Evolutionary conservation across 768 basidiomycete genomes (phyloP).

Genomic region (Lyophyllum decastes): DNA sequence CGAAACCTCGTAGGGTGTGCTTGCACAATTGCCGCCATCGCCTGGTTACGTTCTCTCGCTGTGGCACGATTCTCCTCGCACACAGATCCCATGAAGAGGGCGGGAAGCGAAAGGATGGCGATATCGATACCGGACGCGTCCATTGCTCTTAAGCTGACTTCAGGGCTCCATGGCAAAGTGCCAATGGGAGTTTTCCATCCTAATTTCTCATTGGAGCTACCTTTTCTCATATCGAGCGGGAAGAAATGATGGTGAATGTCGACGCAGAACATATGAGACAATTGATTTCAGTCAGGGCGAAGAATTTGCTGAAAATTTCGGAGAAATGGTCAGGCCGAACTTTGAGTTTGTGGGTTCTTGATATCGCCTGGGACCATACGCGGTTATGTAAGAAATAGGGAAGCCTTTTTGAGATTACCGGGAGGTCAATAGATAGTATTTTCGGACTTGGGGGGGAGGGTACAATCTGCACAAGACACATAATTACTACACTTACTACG

Average conservation of each 20-base stretch:
- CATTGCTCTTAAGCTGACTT: constrained; percentile 64
- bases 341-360: neutral
- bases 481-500: neutral
- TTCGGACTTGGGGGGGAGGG: neutral
- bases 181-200: constrained; percentile 67
- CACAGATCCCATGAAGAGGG: constrained; percentile 42
- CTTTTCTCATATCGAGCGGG: constrained; percentile 51
- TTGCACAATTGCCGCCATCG: constrained; percentile 47
- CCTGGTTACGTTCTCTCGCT: constrained; percentile 49
- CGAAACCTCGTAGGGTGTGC: constrained; percentile 59
- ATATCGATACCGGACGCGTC: constrained; percentile 55
- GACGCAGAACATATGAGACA: constrained; percentile 32
- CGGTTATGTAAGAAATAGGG: constrained; percentile 1
- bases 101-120: constrained; percentile 69
- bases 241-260: constrained; percentile 85
- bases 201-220: constrained; percentile 39
- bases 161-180: constrained; percentile 66
- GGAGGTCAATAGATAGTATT: neutral
- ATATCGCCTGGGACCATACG: neutral
- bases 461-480: neutral
- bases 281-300: neutral
- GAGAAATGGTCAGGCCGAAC: neutral
- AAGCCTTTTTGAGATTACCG: no score
- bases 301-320: no score
- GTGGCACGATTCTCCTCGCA: constrained; percentile 39